Base-by-base conservation (phyloP, 2,329 filamentous ascomycete genomes). In the Penicillium frequentans region DNA sequence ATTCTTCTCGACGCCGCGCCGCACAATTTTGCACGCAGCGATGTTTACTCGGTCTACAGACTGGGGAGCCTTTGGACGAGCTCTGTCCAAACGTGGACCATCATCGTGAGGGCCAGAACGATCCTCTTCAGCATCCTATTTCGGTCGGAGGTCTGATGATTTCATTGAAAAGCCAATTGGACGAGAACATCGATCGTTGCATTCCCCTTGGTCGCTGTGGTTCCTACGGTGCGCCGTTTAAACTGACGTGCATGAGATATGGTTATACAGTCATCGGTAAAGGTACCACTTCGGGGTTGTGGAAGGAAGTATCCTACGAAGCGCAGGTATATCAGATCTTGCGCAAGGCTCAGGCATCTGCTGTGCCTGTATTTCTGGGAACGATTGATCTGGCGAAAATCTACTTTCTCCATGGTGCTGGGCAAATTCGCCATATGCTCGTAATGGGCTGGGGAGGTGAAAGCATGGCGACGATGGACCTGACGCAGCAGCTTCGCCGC, bases 81-180 rank as follows among this genome's bases (percentile, higher is more conserved):
- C 10, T 7, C 6, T 71, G 68, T 48, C 69, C 68, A 31, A 71
- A 72, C 50, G 53, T 67, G 5, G 33, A 31, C 6, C 44, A 58
- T 6, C 65, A 68, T 49, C 55, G 46, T 7, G 14, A 11, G 16
- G 35, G 35, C 16, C 24, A 53, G 19, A 16, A 49, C 27, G 21
- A 45, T 24, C 6, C 16, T 21, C 35, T 0, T 19, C 29, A 49
- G 21, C 37, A 57, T 31, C 49, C 45, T 27, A 45, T 53, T n/a
- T 14, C 29, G 3, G 21, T 11, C 2, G 50, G 10, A 21, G 19
- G 26, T 26, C 8, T 53, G 21, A 21, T 53, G 3, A 2, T 21
- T 26, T 47, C 16, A 39, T 21, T 53, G 0, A 46, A 53, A 47
- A 9, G 5, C 1, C 42, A 53, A 37, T 10, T 53, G 16, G 42